Conservation (phyloP, 176 grass and related monocot species). For the bread wheat (Triticum aestivum) region IWGSC_CS_RefSeq_v2.1 NC_057807.1:415371660-415372159, state of each 20-base stretch:
- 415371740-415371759: conserved; percentile 96
- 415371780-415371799: conserved; percentile 98
- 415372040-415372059: conserved; percentile 96
- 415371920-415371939: conserved; percentile 73
- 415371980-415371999: conserved; percentile 94
- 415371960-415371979: conserved; percentile 98
- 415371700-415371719: conserved; percentile 86
- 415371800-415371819: conserved; percentile 92
- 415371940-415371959: conserved; percentile 86
- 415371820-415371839: conserved; percentile 88
- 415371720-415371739: conserved; percentile 99
- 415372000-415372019: conserved; percentile 89
- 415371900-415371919: conserved; percentile 68
- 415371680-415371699: conserved; percentile 44
- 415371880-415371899: conserved; percentile 76
- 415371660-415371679: conserved; percentile 7
- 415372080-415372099: conserved; percentile 82
- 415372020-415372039: conserved; percentile 95
- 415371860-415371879: conserved; percentile 94
- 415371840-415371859: conserved; percentile 87
- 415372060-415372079: conserved; percentile 86
- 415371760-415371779: conserved; percentile 95
- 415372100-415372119: conserved; percentile 70
- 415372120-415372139: conserved; percentile 78
- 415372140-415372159: conserved; percentile 73